Base-by-base conservation (phyloP, 148 eudicot genomes). In the Fagopyrum esculentum region DNA sequence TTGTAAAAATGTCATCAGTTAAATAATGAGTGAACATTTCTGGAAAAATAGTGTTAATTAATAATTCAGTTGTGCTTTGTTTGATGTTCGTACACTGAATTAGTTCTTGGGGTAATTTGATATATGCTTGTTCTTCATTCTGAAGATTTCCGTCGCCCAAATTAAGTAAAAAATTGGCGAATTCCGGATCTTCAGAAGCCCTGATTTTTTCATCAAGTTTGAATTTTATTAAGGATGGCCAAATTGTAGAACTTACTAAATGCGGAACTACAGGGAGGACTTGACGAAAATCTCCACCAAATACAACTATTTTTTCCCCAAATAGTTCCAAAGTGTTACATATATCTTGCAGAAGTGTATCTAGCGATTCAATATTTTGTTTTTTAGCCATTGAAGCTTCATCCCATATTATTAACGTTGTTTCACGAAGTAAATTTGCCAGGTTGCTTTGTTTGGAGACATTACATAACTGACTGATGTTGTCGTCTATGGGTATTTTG, bases 271-370 rank as follows among this genome's bases (percentile, higher is more conserved):
- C 12, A 5, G 71, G 71, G 6, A 66, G 35, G 1, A 26, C 46
- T 13, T 68, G 71, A 4, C 71, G 9, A 30, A 66, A 66, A 66
- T 66, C 43, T 1, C 45, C 71, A 3, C 71, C 71, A 66, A 66
- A 29, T 0, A 51, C 56, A 10, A 51, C 4, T 10, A 51, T 11
- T 51, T 51, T 51, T 1, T 16, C 56, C 4, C 56, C 56, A 51
- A 51, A 51, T 8, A 51, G 16, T 10, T 51, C 56, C 1, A 2
- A 2, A 2, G 2, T 51, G 4, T 51, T 11, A 51, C 26, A 22
- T 22, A 22, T 22, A 22, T 22, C 26, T 22, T 22, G 26, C 26
- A 22, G 26, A 22, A 22, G 26, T 22, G 26, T 22, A 22, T 22
- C 0, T 22, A 22, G 26, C 26, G 26, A 22, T 22, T 22, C 26